Conservation (phyloP, 495 filamentous ascomycete species). For the Hyphodiscus hymeniophilus region DNA sequence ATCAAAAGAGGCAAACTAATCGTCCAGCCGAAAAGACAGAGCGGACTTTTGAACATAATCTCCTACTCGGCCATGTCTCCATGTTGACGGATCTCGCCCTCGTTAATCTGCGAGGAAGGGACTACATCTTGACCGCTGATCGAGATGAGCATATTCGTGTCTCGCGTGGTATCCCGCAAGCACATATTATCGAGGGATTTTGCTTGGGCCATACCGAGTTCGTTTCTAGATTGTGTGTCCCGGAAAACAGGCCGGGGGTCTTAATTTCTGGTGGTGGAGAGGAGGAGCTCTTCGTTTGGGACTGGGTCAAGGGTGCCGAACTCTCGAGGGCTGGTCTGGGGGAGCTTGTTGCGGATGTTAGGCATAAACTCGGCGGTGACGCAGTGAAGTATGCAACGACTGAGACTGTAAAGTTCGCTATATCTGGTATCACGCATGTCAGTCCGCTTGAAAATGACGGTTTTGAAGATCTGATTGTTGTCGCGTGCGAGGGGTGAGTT, state of each 20-base stretch:
- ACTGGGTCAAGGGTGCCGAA: conserved; percentile 55
- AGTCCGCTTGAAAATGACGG: conserved; percentile 14
- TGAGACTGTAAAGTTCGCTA: conserved; percentile 36
- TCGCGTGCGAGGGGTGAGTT: conserved; percentile 61
- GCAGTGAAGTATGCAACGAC: conserved; percentile 11
- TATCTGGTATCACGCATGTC: conserved; percentile 37
- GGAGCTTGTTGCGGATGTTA: conserved; percentile 21
- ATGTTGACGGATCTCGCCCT: conserved; percentile 71
- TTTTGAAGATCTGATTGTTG: conserved; percentile 37
- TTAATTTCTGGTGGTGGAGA: conserved; percentile 87
- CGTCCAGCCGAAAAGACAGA: conserved; percentile 32
- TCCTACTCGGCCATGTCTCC: conserved; percentile 88
- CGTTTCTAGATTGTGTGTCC: conserved; percentile 64
- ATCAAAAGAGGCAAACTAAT: conserved; percentile 52
- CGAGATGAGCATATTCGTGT: conserved; percentile 96
- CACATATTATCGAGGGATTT: conserved; percentile 80
- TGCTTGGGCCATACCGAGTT: conserved; percentile 84
- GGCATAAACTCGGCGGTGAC: neutral
- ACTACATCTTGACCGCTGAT: conserved; percentile 82
- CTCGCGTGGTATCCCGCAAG: conserved; percentile 72
- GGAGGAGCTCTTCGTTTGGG: conserved; percentile 67
- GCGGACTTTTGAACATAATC: conserved; percentile 56
- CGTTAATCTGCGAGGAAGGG: conserved; percentile 32
- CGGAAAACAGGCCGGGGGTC: conserved; percentile 40
- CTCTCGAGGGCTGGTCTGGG: conserved; percentile 46